These are phyloP conservation scores for Tricholoma furcatifolium DNA, from an alignment of 768 basidiomycete genomes.

Conservation along the genomic window DNA sequence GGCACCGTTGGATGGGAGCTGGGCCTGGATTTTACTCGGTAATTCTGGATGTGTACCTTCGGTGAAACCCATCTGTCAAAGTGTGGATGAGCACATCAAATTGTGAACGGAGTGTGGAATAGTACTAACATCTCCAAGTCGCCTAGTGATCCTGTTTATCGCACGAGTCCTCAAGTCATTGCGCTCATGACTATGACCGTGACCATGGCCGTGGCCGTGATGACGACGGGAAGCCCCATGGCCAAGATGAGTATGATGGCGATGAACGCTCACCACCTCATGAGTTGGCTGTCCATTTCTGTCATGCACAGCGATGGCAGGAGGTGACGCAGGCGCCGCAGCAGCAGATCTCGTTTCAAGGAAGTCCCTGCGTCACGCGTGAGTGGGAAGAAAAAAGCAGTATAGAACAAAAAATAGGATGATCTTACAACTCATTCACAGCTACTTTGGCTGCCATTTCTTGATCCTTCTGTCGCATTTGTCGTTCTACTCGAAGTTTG, in stretches of 20 bases:
- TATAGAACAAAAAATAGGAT: background rate
- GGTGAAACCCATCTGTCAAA: conserved; percentile 74
- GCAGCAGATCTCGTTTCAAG: background rate
- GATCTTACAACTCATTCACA: conserved; percentile 9
- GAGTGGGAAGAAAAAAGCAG: background rate
- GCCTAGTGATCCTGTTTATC: conserved; percentile 49
- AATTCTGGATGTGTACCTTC: conserved; percentile 54
- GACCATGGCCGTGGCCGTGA: conserved; percentile 15
- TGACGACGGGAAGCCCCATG: conserved; percentile 29
- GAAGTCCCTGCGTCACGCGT: background rate
- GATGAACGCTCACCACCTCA: conserved; percentile 59
- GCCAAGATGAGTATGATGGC: conserved; percentile 42
- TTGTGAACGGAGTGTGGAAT: background rate
- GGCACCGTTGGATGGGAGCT: conserved; percentile 41
- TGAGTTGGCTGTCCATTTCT: conserved; percentile 59
- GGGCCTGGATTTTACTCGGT: conserved; percentile 45
- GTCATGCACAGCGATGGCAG: conserved; percentile 56
- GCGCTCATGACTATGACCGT: conserved; percentile 14
- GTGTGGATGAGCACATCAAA: conserved; percentile 6
- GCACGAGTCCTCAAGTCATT: conserved; percentile 37
- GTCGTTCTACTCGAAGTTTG: conserved; percentile 58
- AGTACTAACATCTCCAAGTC: conserved; percentile 61
- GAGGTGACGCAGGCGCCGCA: conserved; percentile 5
- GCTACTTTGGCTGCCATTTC: conserved; percentile 20
- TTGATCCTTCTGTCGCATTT: conserved; percentile 42